Evolutionary conservation across 371 early-diverging fungal genomes (phyloP), one percentile per base, ranked within the genome.

Genomic region (Rhizopus sp.): DNA sequence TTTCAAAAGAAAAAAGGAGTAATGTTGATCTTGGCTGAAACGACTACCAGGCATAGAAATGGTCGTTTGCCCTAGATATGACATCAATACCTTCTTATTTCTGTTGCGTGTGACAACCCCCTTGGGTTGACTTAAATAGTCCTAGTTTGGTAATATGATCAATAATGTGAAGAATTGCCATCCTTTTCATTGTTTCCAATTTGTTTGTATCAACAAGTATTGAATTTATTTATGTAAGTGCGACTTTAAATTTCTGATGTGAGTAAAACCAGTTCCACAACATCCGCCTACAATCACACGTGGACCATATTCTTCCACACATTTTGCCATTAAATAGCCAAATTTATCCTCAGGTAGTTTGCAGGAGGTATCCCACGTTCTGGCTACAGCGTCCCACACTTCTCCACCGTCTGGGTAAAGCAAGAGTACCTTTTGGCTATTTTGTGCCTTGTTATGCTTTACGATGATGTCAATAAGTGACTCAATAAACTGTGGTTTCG

Each of bases 241-340:
- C 9, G 10, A 9, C 32, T 49, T 13, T 12, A 62, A 51, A 46
- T 51, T 55, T 23, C 52, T 64, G 30, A 72, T 80, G 59, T 75
- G 72, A 6, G 29, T 35, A 31, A 77, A 78, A 0, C 71, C 64
- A 35, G 70, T 69, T 10, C 80, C 70, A 57, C 82, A 82, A 37
- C 82, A 82, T 5, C 82, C 82, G 32, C 82, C 82, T 4, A 81
- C 53, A 35, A 81, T 55, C 7, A 77, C 59, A n/a, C 55, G 64
- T 1, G 58, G 61, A 29, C 64, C 75, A 44, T 54, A 56, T 31
- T 59, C 42, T 38, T 60, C 23, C 1, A 61, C 50, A 30, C 55
- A 66, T 10, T 63, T 41, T 1, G 62, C 58, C 58, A 67, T 52
- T 45, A 60, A 55, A 7, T 46, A 30, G 2, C 63, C 77, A 72